Percentiles rank a stretch among this genome's conserved stretches.
Evolutionary conservation across 1,284 basidiomycete genomes (phyloP).

Genomic region (Phellopilus nigrolimitatus): DNA sequence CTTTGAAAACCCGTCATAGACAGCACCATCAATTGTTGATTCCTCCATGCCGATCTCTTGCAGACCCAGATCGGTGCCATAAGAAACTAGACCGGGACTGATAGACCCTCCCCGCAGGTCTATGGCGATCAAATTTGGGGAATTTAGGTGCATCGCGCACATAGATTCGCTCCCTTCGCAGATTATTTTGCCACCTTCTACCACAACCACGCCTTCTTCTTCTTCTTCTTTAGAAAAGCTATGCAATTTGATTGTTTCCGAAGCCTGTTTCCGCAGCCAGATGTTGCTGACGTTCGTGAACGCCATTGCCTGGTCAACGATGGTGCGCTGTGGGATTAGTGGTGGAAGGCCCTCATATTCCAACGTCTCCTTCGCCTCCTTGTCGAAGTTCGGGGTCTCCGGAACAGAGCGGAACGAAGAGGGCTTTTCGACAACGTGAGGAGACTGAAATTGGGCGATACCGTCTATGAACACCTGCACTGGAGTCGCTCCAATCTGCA

Average conservation of each 20-base stretch:
- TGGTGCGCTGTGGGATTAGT: slow-evolving; percentile 16
- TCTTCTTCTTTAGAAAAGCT: slow-evolving; percentile 19
- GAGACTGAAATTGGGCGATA: slow-evolving; percentile 21
- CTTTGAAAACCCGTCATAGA: slow-evolving; percentile 44
- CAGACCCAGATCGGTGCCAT: slow-evolving; percentile 55
- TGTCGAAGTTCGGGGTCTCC: slow-evolving; percentile 23
- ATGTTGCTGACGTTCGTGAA: slow-evolving; percentile 58
- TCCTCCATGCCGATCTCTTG: slow-evolving; percentile 57
- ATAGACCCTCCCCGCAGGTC: slow-evolving; percentile 52
- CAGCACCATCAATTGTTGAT: slow-evolving; percentile 64
- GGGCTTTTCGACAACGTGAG: slow-evolving; percentile 20
- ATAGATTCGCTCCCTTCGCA: slow-evolving; percentile 21
- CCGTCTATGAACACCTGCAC: slow-evolving; percentile 28
- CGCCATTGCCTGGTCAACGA: slow-evolving; percentile 35
- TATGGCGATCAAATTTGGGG: slow-evolving; percentile 26
- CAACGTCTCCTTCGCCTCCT: slow-evolving; percentile 24
- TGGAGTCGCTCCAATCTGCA: slow-evolving; percentile 38
- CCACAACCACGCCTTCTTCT: slow-evolving; percentile 34
- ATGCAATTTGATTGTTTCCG: slow-evolving; percentile 23
- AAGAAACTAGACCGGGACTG: slow-evolving; percentile 55
- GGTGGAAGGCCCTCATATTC: slow-evolving; percentile 27
- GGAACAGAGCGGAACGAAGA: slow-evolving; percentile 22
- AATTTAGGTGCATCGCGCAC: slow-evolving; percentile 24
- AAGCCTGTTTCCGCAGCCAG: slow-evolving; percentile 32
- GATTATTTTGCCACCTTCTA: slow-evolving; percentile 38